Evolutionary conservation across 768 basidiomycete genomes (phyloP).

Genomic region (Botryobasidium botryosum): DNA sequence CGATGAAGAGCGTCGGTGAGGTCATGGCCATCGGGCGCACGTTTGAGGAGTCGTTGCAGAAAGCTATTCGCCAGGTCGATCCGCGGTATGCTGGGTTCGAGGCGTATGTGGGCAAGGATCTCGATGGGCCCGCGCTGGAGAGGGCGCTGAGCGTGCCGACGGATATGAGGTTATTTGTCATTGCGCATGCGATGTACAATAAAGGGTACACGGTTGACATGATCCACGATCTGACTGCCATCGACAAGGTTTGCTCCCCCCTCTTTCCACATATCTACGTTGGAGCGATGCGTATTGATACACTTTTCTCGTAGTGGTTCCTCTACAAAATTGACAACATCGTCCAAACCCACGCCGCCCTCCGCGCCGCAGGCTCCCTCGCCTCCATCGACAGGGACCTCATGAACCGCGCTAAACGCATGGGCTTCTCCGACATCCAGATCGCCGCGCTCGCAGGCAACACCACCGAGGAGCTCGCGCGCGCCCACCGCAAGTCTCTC

Average conservation of each 20-base stretch:
- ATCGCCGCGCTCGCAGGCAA: constrained; percentile 63
- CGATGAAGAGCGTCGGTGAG: constrained; percentile 99
- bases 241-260: constrained; percentile 57
- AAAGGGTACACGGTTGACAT: constrained; percentile 78
- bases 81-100: constrained; percentile 95
- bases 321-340: constrained; percentile 98
- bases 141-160: constrained; percentile 63
- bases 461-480: constrained; percentile 59
- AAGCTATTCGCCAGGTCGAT: constrained; percentile 95
- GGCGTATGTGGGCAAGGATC: constrained; percentile 76
- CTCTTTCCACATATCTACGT: neutral
- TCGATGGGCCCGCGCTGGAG: too few species aligned
- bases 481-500: constrained; percentile 69
- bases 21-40: constrained; percentile 99
- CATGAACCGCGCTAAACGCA: constrained; percentile 74
- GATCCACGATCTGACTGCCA: constrained; percentile 89
- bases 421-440: constrained; percentile 90
- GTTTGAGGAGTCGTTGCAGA: constrained; percentile 96
- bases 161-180: constrained; percentile 90
- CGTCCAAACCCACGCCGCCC: constrained; percentile 63
- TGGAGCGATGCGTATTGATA: neutral
- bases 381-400: constrained; percentile 55
- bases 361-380: constrained; percentile 55
- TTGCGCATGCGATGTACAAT: constrained; percentile 96
- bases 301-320: constrained; percentile 54